Base-by-base conservation (phyloP, 345 rosid genomes). In the Populus davidiana region DNA sequence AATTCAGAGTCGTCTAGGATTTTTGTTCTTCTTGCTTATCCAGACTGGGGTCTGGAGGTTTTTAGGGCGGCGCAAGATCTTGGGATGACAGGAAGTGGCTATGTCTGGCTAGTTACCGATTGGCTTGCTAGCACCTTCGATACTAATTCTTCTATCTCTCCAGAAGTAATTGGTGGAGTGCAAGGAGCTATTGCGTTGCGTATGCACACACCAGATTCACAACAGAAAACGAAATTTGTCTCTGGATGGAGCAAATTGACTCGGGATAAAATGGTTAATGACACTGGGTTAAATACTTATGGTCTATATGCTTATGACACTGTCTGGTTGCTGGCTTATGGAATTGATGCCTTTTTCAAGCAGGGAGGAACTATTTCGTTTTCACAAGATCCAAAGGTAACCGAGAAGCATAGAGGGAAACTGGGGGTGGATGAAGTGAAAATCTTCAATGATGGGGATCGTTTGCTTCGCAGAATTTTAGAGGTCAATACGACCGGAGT, bases 261-360 rank as follows among this genome's bases (percentile, higher is more conserved):
- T 75, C 52, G 39, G 29, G 33, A 14, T 17, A 25, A 27, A 3
- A 2, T 18, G 29, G 7, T 20, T 18, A 44, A 35, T n/a, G 29
- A 17, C 16, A 14, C 36, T 20, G 80, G 65, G 64, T n/a, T 80
- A 31, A 80, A 64, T 63, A 31, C 67, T 25, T 75, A 80, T 36
- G 83, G 72, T 12, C 59, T 80, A 5, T 56, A 70, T 20, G 79
- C 83, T 38, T 80, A 80, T 71, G 79, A 80, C n/a, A 75, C 83
- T 1, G 83, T 80, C 4, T 79, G 82, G 82, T n/a, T 74, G 43
- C 33, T 79, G 31, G 78, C 82, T 29, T 31, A 43, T 29, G 82
- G 78, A 29, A 61, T 79, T 21, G 72, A 62, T 21, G 38, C 47
- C 69, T 80, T 18, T 13, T 43, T 23, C 71, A 70, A 59, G 49